phyloP scores from a whole-genome alignment of 192 early-diverging fungal genomes.

The Helicostylum pulchrum region DNA sequence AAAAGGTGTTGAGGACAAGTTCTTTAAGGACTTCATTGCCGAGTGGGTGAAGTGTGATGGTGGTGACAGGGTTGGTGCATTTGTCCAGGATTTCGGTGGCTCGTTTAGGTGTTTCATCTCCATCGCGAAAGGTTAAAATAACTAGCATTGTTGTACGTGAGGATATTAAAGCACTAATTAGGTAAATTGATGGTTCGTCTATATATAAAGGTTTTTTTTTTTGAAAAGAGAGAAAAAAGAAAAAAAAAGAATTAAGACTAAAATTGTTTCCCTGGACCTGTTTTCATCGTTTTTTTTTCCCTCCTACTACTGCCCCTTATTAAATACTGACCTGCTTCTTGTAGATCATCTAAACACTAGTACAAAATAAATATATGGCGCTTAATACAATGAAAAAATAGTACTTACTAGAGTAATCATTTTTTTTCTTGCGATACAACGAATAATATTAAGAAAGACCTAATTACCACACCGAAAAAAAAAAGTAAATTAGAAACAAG shows the following conservation, averaged over 20 bases:
- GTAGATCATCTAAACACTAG: conserved; percentile 32
- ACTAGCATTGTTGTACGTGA: conserved; percentile 22
- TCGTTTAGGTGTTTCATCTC: conserved; percentile 5
- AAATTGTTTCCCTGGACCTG: not conserved
- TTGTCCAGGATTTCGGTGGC: conserved; percentile 3
- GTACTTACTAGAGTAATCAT: conserved; percentile 28
- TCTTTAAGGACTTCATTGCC: not conserved
- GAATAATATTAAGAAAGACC: conserved; percentile 26
- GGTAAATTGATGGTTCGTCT: conserved; percentile 27
- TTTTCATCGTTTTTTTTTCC: not conserved
- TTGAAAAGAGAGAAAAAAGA: not conserved
- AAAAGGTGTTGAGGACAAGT: not conserved
- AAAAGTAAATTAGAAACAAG: no score
- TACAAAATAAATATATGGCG: not conserved
- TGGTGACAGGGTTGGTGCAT: not conserved
- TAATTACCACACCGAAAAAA: not conserved
- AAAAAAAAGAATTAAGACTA: not conserved
- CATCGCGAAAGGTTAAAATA: conserved; percentile 25
- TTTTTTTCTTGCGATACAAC: conserved; percentile 20
- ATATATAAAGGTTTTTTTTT: not conserved
- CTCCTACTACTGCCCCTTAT: not conserved
- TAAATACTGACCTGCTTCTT: conserved; percentile 25
- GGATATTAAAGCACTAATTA: conserved; percentile 15
- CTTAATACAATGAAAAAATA: no score
- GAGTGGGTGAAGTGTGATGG: conserved; percentile 13